Evolutionary conservation across 441 rosid species (phyloP).

Genomic region (Brassica hybrid): DNA sequence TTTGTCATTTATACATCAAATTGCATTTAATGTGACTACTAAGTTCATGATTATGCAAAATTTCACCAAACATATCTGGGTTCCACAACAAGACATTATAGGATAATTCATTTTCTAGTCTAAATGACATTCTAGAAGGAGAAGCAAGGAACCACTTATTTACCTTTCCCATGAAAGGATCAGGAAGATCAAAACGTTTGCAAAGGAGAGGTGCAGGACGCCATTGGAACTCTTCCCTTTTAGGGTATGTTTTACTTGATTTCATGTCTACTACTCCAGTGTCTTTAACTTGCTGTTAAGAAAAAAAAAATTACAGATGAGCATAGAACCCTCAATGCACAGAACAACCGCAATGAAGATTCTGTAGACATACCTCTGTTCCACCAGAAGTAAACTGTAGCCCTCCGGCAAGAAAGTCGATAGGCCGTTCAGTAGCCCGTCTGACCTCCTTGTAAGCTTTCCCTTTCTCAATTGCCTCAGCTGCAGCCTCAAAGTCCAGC

Average conservation of each 20-base stretch:
- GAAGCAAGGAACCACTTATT: conserved; percentile 19
- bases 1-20: neutral
- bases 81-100: conserved; percentile 8
- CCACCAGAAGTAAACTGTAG: conserved; percentile 84
- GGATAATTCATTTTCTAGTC: neutral
- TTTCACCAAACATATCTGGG: neutral
- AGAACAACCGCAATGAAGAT: conserved; percentile 17
- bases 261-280: conserved; percentile 55
- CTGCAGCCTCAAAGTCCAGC: conserved; percentile 97
- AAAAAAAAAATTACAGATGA: conserved; percentile 17
- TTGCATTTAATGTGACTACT: neutral
- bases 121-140: neutral
- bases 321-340: conserved; percentile 27
- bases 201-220: conserved; percentile 87
- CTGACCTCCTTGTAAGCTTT: conserved; percentile 58
- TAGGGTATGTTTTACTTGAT: conserved; percentile 61
- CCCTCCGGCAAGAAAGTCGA: conserved; percentile 66
- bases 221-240: conserved; percentile 95
- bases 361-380: conserved; percentile 61
- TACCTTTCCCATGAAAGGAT: conserved; percentile 98
- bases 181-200: conserved; percentile 97
- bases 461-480: conserved; percentile 87
- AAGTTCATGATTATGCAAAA: conserved; percentile 1
- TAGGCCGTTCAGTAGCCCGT: conserved; percentile 46
- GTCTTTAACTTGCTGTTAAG: conserved; percentile 62